Base-by-base conservation (phyloP, 176 grass and related monocot species). In the Triticum dicoccoides region DNA sequence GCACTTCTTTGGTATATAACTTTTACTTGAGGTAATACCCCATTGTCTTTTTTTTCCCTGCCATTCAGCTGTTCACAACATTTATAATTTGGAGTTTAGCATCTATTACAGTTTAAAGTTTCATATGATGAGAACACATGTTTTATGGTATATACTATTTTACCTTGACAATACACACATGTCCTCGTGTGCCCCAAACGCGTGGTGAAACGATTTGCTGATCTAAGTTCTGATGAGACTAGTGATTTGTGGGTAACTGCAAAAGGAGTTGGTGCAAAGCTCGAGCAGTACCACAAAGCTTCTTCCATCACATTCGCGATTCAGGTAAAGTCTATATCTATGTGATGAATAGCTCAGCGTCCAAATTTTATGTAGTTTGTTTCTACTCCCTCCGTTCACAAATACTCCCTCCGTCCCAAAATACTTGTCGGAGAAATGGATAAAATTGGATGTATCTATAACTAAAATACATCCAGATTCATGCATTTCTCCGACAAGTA, bases 181-280 rank as follows among this genome's bases (percentile, higher is more conserved):
- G 90, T 98, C 56, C 93, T 98, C 79, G 84, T 96, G 14, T 98
- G 96, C 37, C 91, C 96, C 76, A 86, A 87, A 52, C 88, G 90
- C 38, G 96, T 96, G 84, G 93, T 92, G 66, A 96, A 94, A 80
- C 84, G 92, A 72, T 98, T 92, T 63, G 56, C 80, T 81, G 93
- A 98, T 84, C 90, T 98, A 51, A 98, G 76, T 85, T 77, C 89
- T 88, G 90, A 98, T 20, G 96, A 98, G 84, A 92, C 66, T 72
- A 85, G 83, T 35, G 93, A 98, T 84, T 82, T 98, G 87, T 98
- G 96, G 96, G 39, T 89, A 85, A 89, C 92, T 74, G 96, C 96
- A 85, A 94, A 96, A 73, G 89, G 96, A 77, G 87, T 98, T 21
- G 96, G 93, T 86, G 59, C 18, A 34, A 83, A 49, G 58, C 88